Evolutionary conservation across 163 green algal species (phyloP).

Genomic region (Chloroidium sp.): DNA sequence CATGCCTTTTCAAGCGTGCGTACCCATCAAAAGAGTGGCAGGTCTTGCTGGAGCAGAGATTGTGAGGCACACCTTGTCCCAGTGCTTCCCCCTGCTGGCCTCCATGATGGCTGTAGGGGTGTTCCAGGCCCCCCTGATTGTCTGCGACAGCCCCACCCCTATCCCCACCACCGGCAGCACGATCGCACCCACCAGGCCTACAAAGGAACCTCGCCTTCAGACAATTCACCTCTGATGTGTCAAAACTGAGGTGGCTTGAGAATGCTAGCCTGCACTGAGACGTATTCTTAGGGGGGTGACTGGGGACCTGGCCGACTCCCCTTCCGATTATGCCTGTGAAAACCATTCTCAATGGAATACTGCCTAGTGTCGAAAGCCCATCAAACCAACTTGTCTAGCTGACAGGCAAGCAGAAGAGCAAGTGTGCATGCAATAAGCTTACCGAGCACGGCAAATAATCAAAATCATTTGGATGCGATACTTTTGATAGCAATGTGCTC

Average conservation of each 20-base stretch:
- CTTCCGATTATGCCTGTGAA: too few species aligned
- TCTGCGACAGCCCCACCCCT: conserved; percentile 56
- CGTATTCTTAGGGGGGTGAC: neutral
- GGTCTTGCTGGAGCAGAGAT: too few species aligned
- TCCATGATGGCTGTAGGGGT: conserved; percentile 62
- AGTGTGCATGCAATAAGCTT: too few species aligned
- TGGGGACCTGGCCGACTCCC: too few species aligned
- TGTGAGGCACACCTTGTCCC: conserved; percentile 52
- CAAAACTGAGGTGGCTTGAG: neutral
- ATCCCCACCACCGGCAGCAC: conserved; percentile 73
- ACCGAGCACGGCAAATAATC: too few species aligned
- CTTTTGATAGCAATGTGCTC: neutral
- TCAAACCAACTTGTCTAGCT: neutral
- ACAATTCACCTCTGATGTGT: neutral
- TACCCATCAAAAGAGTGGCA: too few species aligned
- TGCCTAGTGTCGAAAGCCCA: neutral
- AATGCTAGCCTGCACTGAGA: neutral
- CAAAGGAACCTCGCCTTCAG: neutral
- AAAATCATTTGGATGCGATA: too few species aligned
- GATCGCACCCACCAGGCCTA: conserved; percentile 62
- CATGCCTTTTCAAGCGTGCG: too few species aligned
- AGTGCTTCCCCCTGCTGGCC: conserved; percentile 46
- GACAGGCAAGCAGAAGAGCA: too few species aligned
- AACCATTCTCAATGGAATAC: neutral
- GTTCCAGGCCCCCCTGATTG: conserved; percentile 69